phyloP scores from a whole-genome alignment of 2,329 filamentous ascomycete genomes.

The Phyllosticta citribraziliensis region DNA sequence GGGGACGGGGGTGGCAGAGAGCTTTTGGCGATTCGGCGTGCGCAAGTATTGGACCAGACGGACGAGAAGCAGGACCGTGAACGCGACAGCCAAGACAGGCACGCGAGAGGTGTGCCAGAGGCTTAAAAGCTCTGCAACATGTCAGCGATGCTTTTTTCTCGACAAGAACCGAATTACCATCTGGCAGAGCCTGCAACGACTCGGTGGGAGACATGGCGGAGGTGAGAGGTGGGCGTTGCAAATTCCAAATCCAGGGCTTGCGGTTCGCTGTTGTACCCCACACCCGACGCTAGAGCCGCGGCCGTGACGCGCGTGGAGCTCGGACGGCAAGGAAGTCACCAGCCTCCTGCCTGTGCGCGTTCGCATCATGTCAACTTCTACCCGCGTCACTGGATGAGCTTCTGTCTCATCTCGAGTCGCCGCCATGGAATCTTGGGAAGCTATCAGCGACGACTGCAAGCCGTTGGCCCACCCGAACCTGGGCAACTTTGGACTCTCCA shows the following conservation, averaged over 20 bases:
- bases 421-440: conserved; percentile 3
- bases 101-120: conserved; percentile 29
- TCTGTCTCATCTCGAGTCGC: neutral
- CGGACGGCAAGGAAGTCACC: conserved; percentile 7
- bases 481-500: conserved; percentile 43
- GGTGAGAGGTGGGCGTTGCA: neutral
- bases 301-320: conserved; percentile 3
- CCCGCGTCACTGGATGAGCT: neutral
- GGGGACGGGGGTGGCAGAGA: conserved; percentile 22
- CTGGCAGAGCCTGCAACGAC: neutral
- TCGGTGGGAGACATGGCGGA: conserved; percentile 1
- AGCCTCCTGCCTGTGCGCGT: neutral
- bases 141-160: neutral
- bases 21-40: conserved; percentile 20
- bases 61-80: conserved; percentile 21
- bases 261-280: conserved; percentile 8
- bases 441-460: conserved; percentile 31
- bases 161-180: neutral
- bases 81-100: conserved; percentile 22
- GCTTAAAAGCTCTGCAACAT: conserved; percentile 21
- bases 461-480: conserved; percentile 42
- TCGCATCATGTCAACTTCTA: neutral
- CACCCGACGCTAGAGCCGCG: neutral
- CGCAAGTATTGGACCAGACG: conserved; percentile 19
- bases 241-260: conserved; percentile 7